These are phyloP conservation scores for Penicillium herquei DNA, from an alignment of 495 filamentous ascomycete genomes.

Conservation along the genomic window DNA sequence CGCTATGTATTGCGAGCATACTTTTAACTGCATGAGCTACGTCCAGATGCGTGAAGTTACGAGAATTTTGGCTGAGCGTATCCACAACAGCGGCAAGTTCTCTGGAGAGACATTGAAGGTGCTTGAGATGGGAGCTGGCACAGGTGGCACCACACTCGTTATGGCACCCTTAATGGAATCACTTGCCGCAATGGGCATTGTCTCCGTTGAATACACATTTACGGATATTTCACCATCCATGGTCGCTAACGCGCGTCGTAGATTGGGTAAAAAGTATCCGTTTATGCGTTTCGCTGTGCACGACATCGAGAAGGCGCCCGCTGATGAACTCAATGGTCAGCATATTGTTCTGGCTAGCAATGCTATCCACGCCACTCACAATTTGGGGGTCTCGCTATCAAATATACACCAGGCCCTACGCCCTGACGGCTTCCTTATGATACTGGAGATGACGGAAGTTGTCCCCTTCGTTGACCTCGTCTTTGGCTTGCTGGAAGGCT, in stretches of 20 bases:
- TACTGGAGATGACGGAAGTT: slow-evolving; percentile 45
- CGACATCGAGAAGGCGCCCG: slow-evolving; percentile 45
- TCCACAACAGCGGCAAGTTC: not conserved
- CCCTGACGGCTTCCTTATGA: slow-evolving; percentile 38
- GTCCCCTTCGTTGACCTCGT: slow-evolving; percentile 43
- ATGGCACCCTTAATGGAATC: slow-evolving; percentile 32
- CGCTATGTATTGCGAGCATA: slow-evolving; percentile 44
- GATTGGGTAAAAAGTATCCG: slow-evolving; percentile 37
- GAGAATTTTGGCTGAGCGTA: not conserved
- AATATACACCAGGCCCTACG: slow-evolving; percentile 37
- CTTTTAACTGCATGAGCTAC: slow-evolving; percentile 37
- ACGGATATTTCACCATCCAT: slow-evolving; percentile 48
- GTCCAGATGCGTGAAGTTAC: slow-evolving; percentile 45
- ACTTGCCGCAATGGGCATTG: slow-evolving; percentile 13
- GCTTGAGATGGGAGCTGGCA: slow-evolving; percentile 46
- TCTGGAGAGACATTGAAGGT: slow-evolving; percentile 10
- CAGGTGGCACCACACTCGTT: slow-evolving; percentile 40
- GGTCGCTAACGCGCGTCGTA: slow-evolving; percentile 37
- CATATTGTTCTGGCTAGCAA: slow-evolving; percentile 51
- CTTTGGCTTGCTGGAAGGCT: slow-evolving; percentile 50
- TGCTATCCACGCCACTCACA: slow-evolving; percentile 49
- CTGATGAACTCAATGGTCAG: slow-evolving; percentile 35
- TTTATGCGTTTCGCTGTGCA: slow-evolving; percentile 44
- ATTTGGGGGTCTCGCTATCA: slow-evolving; percentile 20
- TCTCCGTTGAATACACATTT: slow-evolving; percentile 47